Evolutionary conservation across 768 basidiomycete genomes (phyloP).

Genomic region (Podaxis mareebaensis): DNA sequence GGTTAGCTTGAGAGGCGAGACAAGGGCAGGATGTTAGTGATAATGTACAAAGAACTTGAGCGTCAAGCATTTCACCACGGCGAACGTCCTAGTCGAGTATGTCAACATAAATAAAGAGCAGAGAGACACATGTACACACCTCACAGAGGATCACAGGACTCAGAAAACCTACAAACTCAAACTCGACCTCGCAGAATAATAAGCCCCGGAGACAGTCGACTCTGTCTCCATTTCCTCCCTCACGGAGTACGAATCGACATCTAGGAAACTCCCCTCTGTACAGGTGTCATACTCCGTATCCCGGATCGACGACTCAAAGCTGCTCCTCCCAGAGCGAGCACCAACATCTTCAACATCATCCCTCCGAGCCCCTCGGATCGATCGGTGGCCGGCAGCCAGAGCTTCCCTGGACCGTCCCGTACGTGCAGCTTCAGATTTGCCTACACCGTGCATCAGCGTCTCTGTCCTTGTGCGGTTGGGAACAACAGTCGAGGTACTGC

Average conservation of each 20-base stretch:
- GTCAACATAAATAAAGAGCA: not conserved
- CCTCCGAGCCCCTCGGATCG: not conserved
- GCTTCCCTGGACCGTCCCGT: not conserved
- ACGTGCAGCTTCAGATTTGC: not conserved
- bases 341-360: not conserved
- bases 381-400: not conserved
- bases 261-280: conserved; percentile 3
- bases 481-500: conserved; percentile 10
- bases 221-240: not conserved
- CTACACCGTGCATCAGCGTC: not conserved
- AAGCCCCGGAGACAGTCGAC: not conserved
- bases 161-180: not conserved
- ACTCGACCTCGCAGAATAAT: conserved; percentile 14
- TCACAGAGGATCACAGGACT: not conserved
- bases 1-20: no score
- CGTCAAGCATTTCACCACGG: not conserved
- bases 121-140: not conserved
- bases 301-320: conserved; percentile 4
- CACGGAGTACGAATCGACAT: not conserved
- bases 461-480: not conserved
- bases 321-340: not conserved
- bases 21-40: no score
- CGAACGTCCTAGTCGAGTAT: not conserved
- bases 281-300: conserved; percentile 13
- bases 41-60: not conserved